phyloP scores from a whole-genome alignment of 495 filamentous ascomycete genomes.

The Lasiosphaeria ovina region DNA sequence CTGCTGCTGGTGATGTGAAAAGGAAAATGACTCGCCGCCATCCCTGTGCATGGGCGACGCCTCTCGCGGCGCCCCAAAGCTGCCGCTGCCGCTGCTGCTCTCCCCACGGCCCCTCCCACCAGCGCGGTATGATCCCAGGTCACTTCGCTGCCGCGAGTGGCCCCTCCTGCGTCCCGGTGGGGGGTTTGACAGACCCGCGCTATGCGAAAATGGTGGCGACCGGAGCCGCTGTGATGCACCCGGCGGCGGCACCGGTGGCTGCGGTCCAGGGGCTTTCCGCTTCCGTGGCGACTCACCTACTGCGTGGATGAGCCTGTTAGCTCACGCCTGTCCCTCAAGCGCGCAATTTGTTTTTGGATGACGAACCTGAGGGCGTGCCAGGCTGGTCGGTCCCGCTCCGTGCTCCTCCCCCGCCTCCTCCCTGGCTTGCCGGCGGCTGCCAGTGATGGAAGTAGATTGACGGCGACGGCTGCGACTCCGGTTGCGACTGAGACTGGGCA shows the following conservation, averaged over 20 bases:
- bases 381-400: conserved; percentile 55
- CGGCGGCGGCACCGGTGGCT: conserved; percentile 57
- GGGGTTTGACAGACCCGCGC: conserved; percentile 53
- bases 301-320: conserved; percentile 51
- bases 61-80: conserved; percentile 37
- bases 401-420: conserved; percentile 52
- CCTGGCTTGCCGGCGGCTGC: conserved; percentile 71
- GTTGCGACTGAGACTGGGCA: conserved; percentile 35
- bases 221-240: conserved; percentile 50
- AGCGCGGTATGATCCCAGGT: conserved; percentile 53
- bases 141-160: conserved; percentile 69
- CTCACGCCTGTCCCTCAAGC: conserved; percentile 44
- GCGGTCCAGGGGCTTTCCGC: conserved; percentile 66
- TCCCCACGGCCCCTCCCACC: conserved; percentile 38
- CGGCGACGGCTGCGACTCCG: conserved; percentile 52
- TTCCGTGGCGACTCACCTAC: conserved; percentile 67
- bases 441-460: conserved; percentile 90
- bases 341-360: conserved; percentile 55
- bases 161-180: conserved; percentile 60
- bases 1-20: conserved; percentile 11
- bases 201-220: conserved; percentile 57
- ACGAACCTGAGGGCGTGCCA: conserved; percentile 67
- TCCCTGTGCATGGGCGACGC: conserved; percentile 42
- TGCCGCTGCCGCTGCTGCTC: neutral
- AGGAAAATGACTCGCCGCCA: conserved; percentile 22